Evolutionary conservation across 352 stramenopile species (phyloP), one percentile per base, ranked within the genome.

Genomic region (Halophytophthora batemanensis): DNA sequence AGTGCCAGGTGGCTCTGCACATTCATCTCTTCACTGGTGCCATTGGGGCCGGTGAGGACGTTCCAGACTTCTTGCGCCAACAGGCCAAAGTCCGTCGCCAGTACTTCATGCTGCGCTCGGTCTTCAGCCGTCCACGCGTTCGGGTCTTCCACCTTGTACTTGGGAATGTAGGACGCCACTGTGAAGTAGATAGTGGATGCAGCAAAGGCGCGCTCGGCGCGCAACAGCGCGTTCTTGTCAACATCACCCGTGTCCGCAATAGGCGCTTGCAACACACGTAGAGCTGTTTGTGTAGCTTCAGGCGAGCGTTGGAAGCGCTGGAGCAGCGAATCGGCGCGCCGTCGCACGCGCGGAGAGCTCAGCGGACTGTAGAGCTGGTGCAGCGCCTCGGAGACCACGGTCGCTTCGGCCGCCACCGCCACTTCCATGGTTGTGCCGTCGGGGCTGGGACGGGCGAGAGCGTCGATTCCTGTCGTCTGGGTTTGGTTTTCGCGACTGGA

Each of bases 21-120:
- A 45, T 69, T 77, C 1, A 63, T 48, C 33, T 88, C 77, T 42
- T 93, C 82, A 2, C 71, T 22, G 0, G 53, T 66, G 14, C 73
- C 74, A 28, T 81, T 73, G 3, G 74, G 72, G 1, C 77, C 73
- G 13, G 77, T 93, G 13, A 93, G 46, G 7, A 93, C 54, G 49
- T 89, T 82, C 82, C 82, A 93, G 23, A 90, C 67, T 42, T 90
- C 63, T 25, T 87, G 82, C 15, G 77, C 87, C 41, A 93, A 65
- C 17, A 61, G 31, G 0, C 55, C 66, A 40, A 90, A 90, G 31
- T 90, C 71, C 19, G 79, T 81, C 13, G 81, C 76, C 1, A 87
- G 43, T 4, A 56, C 8, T 25, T 82, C 70, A 43, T 92, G 78
- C 49, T 81, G 69, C 11, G 54, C 46, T 1, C 66, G 74, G 44